Conservation (phyloP, 1,284 basidiomycete species). For the Irpex lacteus region DNA sequence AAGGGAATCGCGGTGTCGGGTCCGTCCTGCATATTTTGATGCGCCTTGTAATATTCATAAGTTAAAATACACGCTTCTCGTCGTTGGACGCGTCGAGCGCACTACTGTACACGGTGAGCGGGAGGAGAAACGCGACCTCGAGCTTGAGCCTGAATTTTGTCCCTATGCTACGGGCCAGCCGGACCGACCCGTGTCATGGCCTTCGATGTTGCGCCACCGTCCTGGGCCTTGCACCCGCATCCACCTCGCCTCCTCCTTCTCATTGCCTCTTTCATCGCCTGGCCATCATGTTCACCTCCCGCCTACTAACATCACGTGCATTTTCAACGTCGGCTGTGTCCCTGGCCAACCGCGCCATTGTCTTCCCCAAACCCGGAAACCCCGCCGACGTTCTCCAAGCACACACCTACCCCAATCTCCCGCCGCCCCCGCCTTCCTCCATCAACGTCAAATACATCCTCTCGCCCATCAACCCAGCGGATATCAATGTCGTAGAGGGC, state of each 20-base stretch:
- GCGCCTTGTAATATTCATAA: background rate
- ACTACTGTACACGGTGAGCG: background rate
- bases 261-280: background rate
- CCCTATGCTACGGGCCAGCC: background rate
- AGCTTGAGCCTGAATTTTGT: background rate
- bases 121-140: background rate
- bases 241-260: background rate
- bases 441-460: conserved; percentile 70
- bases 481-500: conserved; percentile 80
- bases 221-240: background rate
- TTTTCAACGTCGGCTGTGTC: conserved; percentile 17
- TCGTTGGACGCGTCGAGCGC: background rate
- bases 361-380: conserved; percentile 59
- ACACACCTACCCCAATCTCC: conserved; percentile 49
- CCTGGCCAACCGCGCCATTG: conserved; percentile 54
- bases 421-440: conserved; percentile 50
- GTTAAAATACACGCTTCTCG: background rate
- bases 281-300: background rate
- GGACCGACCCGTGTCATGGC: background rate
- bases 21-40: background rate
- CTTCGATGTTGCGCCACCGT: background rate
- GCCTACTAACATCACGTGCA: background rate
- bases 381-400: conserved; percentile 57
- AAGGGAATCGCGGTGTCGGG: background rate
- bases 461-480: conserved; percentile 80